Evolutionary conservation across 306 rosid species (phyloP), one percentile per base, ranked within the genome.

Genomic region (Alnus glutinosa): DNA sequence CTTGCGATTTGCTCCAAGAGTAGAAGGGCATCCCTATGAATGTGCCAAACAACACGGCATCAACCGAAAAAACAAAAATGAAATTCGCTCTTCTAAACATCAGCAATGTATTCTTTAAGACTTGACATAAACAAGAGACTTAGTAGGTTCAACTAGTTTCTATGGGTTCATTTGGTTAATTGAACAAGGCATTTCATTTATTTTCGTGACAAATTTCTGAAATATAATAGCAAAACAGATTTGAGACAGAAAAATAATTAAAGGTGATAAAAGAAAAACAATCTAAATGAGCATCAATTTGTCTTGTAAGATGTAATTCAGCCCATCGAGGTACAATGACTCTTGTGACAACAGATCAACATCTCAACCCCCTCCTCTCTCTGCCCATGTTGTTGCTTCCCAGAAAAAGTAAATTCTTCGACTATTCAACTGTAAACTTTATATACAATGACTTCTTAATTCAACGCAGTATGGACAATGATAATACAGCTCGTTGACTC

Each of bases 1-100:
- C 88, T 88, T 95, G 74, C 98, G 94, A 82, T 88, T 92, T 66
- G 97, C 95, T 85, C 99, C 99, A 80, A 96, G 95, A 9, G 99
- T 96, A 76, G 99, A 86, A 34, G 99, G 99, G 78, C 99, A 96
- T 28, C 99, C 99, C 99, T 95, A 76, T 12, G 77, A 55, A 81
- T 67, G 79, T 66, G 72, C 55, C 81, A 86, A 71, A 78, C 54
- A 61, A 62, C 23, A 73, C 18, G 67, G 58, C 28, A 75, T 80
- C 73, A 54, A 70, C 83, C 55, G 28, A 81, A 82, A 79, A 79
- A 28, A 1, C 15, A 70, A 73, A 52, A 44, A 54, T 44, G 10
- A 77, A 49, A 64, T 7, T 34, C 57, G 77, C 32, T 44, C 73
- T 28, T 73, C 68, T 66, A 42, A 39, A 68, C 11, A 58, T 49